Evolutionary conservation across 768 basidiomycete genomes (phyloP), one percentile per base, ranked within the genome.

Genomic region (Hygrocybe punicea): DNA sequence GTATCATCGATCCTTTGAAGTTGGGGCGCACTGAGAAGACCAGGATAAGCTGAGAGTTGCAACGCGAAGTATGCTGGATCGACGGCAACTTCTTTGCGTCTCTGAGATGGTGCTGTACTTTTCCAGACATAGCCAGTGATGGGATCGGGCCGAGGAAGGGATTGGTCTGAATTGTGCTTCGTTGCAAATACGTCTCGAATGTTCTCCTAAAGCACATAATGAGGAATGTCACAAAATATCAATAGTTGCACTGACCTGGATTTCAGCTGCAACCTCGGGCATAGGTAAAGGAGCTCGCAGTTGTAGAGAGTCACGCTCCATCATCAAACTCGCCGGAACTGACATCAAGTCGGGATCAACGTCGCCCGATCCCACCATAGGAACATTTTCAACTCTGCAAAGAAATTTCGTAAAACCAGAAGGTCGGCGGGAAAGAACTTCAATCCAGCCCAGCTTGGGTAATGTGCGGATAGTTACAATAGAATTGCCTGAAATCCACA

Each of bases 91-190:
- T 91, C 85, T 69, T 95, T 95, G 29, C 92, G 84, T 55, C 93
- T 78, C 64, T 95, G 93, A 1, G 92, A 94, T 0, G 93, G 93
- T 6, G 92, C 89, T 3, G 86, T 82, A 16, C 83, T 82, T 59
- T 86, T 88, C 93, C 93, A 96, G 36, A 95, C 87, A 65, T 89
- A 93, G 36, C 91, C 91, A 17, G 86, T 89, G 55, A 91, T 82
- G 6, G 89, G 81, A 61, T 91, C 84, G 2, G 90, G 90, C 37
- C 69, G 71, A 6, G 71, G 71, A 5, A 79, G 69, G 3, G 70
- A 51, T 33, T 73, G 68, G 35, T 61, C 54, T 33, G 61, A 63
- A 7, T 64, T 61, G 13, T 63, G 60, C 5, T 63, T 61, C 35
- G 35, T 42, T 13, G 24, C 51, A 46, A 77, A 62, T 34, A 70